Conservation (phyloP, 371 early-diverging fungal genomes). For the Mortierella sp. region DNA sequence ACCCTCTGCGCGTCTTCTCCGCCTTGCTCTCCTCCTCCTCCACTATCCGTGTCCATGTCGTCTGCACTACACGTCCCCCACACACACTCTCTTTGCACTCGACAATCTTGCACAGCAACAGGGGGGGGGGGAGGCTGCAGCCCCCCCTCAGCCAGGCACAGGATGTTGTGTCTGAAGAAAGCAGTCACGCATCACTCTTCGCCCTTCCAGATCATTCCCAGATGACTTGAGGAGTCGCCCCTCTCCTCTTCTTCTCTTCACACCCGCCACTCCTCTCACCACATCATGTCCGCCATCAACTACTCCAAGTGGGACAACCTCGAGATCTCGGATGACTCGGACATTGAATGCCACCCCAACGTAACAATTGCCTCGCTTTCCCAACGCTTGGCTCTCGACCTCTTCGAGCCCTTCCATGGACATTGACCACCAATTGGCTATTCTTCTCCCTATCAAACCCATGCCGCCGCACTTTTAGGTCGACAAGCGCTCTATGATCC, state of each 20-base stretch:
- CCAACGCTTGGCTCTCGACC: background rate
- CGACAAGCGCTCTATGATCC: slow-evolving; percentile 93
- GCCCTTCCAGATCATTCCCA: too few relatives aligned
- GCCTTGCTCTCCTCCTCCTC: too few relatives aligned
- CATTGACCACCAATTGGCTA: background rate
- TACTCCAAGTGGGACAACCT: slow-evolving; percentile 98
- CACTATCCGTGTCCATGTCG: too few relatives aligned
- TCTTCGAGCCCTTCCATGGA: too few relatives aligned
- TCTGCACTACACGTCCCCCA: too few relatives aligned
- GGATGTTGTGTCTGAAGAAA: too few relatives aligned
- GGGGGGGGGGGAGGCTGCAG: too few relatives aligned
- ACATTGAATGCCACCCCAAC: slow-evolving; percentile 96
- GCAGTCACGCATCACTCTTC: too few relatives aligned
- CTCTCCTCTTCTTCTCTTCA: background rate
- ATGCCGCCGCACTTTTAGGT: slow-evolving; percentile 18
- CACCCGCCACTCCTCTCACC: background rate
- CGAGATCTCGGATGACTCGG: slow-evolving; percentile 96
- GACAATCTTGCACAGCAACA: too few relatives aligned
- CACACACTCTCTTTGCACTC: too few relatives aligned
- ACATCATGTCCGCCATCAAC: slow-evolving; percentile 60
- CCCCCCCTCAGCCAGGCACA: too few relatives aligned
- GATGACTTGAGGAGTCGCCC: background rate
- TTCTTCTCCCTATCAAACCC: background rate
- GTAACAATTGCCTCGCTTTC: slow-evolving; percentile 55
- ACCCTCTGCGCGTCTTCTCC: too few relatives aligned